Evolutionary conservation across 495 filamentous ascomycete genomes (phyloP), one percentile per base, ranked within the genome.

Genomic region (Aspergillus indologenus): DNA sequence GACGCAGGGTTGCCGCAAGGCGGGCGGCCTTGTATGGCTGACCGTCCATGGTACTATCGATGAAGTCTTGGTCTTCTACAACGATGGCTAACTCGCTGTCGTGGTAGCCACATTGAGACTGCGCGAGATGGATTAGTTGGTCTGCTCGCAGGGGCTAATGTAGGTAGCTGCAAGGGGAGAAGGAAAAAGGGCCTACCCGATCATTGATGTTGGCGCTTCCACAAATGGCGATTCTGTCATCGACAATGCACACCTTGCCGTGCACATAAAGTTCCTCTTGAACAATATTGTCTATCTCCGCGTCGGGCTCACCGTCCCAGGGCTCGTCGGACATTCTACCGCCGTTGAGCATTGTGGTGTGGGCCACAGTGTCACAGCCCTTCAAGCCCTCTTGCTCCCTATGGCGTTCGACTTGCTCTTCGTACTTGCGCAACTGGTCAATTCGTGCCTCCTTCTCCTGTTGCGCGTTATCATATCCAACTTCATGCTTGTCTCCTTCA

Each of bases 241-340:
- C 92, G 15, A 86, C 90, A 61, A 96, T 96, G 58, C 90, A 80
- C 31, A 94, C 79, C 72, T 97, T 97, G 43, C 85, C 88, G 67
- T 98, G 93, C 42, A 96, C 83, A 62, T 97, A 98, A 0, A 97
- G 81, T 76, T 98, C 91, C 69, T 98, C 93, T 66, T 96, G 92
- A 49, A 96, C 85, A 74, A 96, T 90, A 62, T 94, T 91, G 22
- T 88, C 83, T 61, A 88, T 85, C 65, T 97, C 93, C 15, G 81
- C 80, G 57, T 92, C 81, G 0, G 83, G 75, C 8, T 87, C 79
- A 2, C 87, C 87, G 7, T 90, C 72, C 88, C 90, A 96, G 5
- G 68, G 47, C 65, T 92, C 90, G 11, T 91, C 84, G 1, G 80
- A 82, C 14, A 93, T 74, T 45, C 81, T 83, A 4, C 81, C 81